These are phyloP conservation scores for Trichoderma orchidacearum DNA, from an alignment of 495 filamentous ascomycete species.

Conservation along the genomic window DNA sequence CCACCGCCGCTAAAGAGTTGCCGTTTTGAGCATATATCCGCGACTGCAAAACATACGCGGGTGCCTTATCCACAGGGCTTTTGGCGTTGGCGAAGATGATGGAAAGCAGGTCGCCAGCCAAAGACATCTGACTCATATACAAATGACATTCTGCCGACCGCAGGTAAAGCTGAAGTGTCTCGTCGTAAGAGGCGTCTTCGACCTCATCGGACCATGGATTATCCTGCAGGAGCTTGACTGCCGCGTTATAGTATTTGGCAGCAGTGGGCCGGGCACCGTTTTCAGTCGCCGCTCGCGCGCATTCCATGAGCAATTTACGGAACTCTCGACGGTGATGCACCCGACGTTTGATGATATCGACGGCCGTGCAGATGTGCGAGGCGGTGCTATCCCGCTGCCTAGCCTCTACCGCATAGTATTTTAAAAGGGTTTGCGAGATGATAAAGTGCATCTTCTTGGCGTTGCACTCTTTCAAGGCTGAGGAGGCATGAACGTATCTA, in stretches of 20 bases:
- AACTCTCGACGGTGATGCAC: slow-evolving; percentile 47
- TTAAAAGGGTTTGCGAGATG: slow-evolving; percentile 65
- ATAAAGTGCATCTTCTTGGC: slow-evolving; percentile 74
- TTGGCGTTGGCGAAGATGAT: slow-evolving; percentile 52
- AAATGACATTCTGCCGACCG: slow-evolving; percentile 70
- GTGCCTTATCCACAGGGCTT: slow-evolving; percentile 58
- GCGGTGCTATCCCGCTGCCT: slow-evolving; percentile 52
- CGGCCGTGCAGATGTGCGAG: slow-evolving; percentile 60
- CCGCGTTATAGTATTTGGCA: slow-evolving; percentile 61
- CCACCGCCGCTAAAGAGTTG: slow-evolving; percentile 53
- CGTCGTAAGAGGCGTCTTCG: slow-evolving; percentile 71
- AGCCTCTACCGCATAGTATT: slow-evolving; percentile 45
- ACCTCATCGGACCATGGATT: slow-evolving; percentile 59
- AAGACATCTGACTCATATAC: slow-evolving; percentile 52
- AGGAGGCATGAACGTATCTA: slow-evolving; percentile 62
- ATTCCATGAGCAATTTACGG: slow-evolving; percentile 59
- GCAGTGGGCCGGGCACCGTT: slow-evolving; percentile 69
- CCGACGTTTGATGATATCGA: slow-evolving; percentile 54
- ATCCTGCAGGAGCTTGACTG: slow-evolving; percentile 62
- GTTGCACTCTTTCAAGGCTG: slow-evolving; percentile 54
- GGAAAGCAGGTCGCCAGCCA: slow-evolving; percentile 50
- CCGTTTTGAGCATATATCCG: slow-evolving; percentile 62
- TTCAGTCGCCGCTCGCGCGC: slow-evolving; percentile 61
- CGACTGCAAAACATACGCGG: slow-evolving; percentile 64
- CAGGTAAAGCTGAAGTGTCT: slow-evolving; percentile 61